Base-by-base conservation (phyloP, 2,329 filamentous ascomycete species). In the Aschersonia sp. region DNA sequence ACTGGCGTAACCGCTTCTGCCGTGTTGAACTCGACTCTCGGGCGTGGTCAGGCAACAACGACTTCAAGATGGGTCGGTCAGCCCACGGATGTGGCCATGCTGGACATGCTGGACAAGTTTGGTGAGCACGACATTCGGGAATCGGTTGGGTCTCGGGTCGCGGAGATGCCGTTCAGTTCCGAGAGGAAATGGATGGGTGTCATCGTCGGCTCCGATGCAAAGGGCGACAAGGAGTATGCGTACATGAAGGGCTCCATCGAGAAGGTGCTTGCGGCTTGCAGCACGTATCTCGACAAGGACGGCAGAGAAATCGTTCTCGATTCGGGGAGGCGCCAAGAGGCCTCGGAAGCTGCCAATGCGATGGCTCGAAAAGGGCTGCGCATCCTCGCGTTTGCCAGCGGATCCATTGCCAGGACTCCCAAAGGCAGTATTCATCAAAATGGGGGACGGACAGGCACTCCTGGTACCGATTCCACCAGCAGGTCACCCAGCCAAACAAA, bases 161-260 rank as follows among this genome's bases (percentile, higher is more conserved):
- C 81, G 43, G 92, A 98, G 63, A 89, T 87, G 0, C 89, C 92
- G 0, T 98, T 98, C 65, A 97, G 91, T 61, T 98, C 92, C 1
- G 89, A 95, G 61, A 79, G 91, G 49, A 98, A 98, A 65, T 98
- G 91, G 91, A 98, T 98, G 94, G 94, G 94, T 35, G 89, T 96
- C 31, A 84, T 89, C 2, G 85, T 96, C 55, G 80, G 80, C 43
- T 70, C 73, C 29, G 73, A 78, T 45, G 67, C 70, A 31, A 72
- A 71, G 50, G 69, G 70, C 47, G 81, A 84, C 40, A 80, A 81
- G 51, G 86, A 94, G 58, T 82, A 88, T 54, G 89, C 88, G 1
- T 98, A 97, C 62, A 86, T 97, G 69, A 98, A 98, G 62, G 94
- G 92, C 32, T 87, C 92, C 35, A 74, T 97, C 41, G 92, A 98